Evolutionary conservation across 192 early-diverging fungal genomes (phyloP).

Genomic region (Diversispora eburnea): DNA sequence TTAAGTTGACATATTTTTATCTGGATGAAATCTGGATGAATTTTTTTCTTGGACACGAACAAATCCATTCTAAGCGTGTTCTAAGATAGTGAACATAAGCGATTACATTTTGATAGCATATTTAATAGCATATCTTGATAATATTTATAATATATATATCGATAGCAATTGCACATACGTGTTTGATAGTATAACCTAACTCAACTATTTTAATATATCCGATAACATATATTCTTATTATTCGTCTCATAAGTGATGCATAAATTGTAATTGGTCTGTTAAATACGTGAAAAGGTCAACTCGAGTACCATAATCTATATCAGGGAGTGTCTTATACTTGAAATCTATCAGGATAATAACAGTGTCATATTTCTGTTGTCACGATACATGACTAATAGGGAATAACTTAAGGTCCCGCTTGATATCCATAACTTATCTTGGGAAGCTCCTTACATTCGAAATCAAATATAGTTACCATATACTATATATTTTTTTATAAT

Average conservation of each 20-base stretch:
- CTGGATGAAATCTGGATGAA: conserved; percentile 3
- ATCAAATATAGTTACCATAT: too few species aligned
- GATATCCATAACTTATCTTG: too few species aligned
- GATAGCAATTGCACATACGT: too few species aligned
- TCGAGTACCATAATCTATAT: not conserved
- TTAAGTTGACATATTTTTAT: conserved; percentile 23
- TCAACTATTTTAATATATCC: too few species aligned
- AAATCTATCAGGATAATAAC: too few species aligned
- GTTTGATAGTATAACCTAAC: too few species aligned
- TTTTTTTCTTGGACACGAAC: conserved; percentile 26
- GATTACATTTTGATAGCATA: conserved; percentile 26
- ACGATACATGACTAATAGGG: too few species aligned
- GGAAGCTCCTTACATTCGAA: too few species aligned
- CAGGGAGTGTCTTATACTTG: not conserved
- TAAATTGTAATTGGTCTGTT: not conserved
- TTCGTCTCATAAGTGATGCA: not conserved
- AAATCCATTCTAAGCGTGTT: conserved; percentile 24
- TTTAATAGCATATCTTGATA: conserved; percentile 12
- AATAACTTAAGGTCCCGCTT: too few species aligned
- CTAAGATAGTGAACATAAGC: conserved; percentile 18
- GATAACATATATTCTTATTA: not conserved
- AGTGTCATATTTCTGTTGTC: too few species aligned
- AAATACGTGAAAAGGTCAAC: conserved; percentile 12
- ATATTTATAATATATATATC: too few species aligned
- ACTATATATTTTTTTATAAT: too few species aligned